phyloP scores from a whole-genome alignment of 768 basidiomycete species.

The Macrolepiota dolichaula region DNA sequence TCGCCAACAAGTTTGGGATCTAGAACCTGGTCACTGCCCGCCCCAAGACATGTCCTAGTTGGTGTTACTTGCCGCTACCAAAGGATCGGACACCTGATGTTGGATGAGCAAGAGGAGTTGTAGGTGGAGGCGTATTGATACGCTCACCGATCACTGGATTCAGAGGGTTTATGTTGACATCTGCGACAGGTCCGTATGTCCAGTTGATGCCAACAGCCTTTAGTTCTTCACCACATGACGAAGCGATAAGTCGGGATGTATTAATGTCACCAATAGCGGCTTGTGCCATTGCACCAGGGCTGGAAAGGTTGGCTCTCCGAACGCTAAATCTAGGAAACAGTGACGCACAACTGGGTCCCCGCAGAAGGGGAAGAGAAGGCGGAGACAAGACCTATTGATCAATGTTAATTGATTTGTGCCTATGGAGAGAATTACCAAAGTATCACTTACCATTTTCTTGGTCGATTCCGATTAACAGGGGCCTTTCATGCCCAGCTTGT shows the following conservation, averaged over 20 bases:
- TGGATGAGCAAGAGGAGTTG: neutral
- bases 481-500: slow-evolving; percentile 50
- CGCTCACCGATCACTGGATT: slow-evolving; percentile 69
- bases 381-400: slow-evolving; percentile 57
- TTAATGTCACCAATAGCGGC: slow-evolving; percentile 50
- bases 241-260: slow-evolving; percentile 40
- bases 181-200: slow-evolving; percentile 68
- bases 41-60: neutral
- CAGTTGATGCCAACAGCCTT: slow-evolving; percentile 65
- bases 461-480: slow-evolving; percentile 67
- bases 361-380: slow-evolving; percentile 55
- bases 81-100: slow-evolving; percentile 62
- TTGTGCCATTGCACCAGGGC: slow-evolving; percentile 74
- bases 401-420: neutral
- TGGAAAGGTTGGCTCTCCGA: slow-evolving; percentile 18
- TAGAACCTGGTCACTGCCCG: slow-evolving; percentile 19
- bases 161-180: slow-evolving; percentile 65
- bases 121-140: neutral
- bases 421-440: neutral
- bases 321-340: neutral
- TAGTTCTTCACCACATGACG: slow-evolving; percentile 53
- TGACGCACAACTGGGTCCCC: slow-evolving; percentile 65
- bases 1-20: slow-evolving; percentile 51
- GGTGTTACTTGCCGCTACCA: slow-evolving; percentile 48
- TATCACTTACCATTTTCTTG: slow-evolving; percentile 60